A percentile compares a stretch with the other conserved stretches of the same genome.
Conservation (phyloP, 2,329 filamentous ascomycete species). For the Elsinoe perseae region DNA sequence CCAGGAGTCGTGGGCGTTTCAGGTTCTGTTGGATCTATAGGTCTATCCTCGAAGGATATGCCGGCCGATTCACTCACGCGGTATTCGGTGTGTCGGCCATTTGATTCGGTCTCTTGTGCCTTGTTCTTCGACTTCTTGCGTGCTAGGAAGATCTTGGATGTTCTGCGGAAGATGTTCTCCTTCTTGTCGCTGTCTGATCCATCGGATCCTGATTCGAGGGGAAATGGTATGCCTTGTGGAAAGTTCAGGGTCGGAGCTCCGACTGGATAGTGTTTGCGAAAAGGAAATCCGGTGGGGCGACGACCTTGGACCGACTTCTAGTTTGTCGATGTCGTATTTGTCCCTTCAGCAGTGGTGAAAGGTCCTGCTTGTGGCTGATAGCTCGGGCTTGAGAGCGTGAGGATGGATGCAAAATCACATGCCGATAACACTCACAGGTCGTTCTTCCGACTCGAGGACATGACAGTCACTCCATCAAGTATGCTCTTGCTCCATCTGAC, state of each 20-base stretch:
- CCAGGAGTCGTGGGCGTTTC: no score
- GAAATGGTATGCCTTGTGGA: background rate
- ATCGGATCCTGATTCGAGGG: background rate
- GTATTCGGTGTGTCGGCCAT: background rate
- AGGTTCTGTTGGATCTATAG: background rate
- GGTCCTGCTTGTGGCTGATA: no score
- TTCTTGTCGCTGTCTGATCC: background rate
- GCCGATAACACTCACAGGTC: no score
- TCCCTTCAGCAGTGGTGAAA: no score
- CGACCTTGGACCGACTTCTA: background rate
- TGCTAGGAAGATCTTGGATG: background rate
- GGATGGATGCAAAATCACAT: no score
- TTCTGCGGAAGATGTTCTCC: background rate
- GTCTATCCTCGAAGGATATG: background rate
- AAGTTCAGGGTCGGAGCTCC: background rate
- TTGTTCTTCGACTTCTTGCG: background rate
- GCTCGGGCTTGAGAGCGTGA: no score
- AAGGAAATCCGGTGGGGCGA: background rate
- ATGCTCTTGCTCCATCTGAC: background rate
- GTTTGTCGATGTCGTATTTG: background rate
- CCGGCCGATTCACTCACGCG: background rate
- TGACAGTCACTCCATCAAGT: background rate
- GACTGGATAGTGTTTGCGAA: background rate
- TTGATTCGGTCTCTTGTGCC: background rate
- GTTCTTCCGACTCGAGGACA: background rate